Evolutionary conservation across 768 basidiomycete species (phyloP).

Genomic region (Antrodiella citrinella): DNA sequence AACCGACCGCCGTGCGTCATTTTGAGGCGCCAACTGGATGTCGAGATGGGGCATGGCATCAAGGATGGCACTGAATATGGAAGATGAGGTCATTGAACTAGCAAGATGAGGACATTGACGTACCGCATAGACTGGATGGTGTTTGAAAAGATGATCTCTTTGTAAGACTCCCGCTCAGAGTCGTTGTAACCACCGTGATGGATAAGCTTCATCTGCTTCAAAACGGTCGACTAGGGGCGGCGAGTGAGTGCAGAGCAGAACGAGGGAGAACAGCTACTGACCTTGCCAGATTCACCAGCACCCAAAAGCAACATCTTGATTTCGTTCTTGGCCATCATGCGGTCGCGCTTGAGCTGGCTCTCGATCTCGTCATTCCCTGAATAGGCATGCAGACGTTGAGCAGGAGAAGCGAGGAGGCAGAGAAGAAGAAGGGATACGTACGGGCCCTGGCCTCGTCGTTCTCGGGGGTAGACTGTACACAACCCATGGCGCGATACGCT

Average conservation of each 20-base stretch:
- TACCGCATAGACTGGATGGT: slow-evolving; percentile 94
- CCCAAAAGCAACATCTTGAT: slow-evolving; percentile 95
- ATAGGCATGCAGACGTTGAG: not conserved
- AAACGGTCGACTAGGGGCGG: slow-evolving; percentile 63
- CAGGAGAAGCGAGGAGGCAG: slow-evolving; percentile 1
- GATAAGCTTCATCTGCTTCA: slow-evolving; percentile 97
- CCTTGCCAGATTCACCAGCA: slow-evolving; percentile 96
- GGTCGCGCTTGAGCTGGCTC: slow-evolving; percentile 82
- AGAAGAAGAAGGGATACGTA: slow-evolving; percentile 31
- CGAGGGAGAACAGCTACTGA: slow-evolving; percentile 20
- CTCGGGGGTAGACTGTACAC: slow-evolving; percentile 58
- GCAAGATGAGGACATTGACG: slow-evolving; percentile 14
- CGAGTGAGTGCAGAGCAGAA: not conserved
- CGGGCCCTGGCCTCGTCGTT: slow-evolving; percentile 81
- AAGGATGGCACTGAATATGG: slow-evolving; percentile 60
- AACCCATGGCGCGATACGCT: slow-evolving; percentile 47
- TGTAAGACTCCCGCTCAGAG: slow-evolving; percentile 86
- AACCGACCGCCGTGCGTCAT: slow-evolving; percentile 56
- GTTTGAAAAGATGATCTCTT: slow-evolving; percentile 92
- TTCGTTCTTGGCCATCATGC: slow-evolving; percentile 85
- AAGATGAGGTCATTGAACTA: not conserved
- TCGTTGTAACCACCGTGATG: slow-evolving; percentile 87
- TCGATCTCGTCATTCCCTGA: slow-evolving; percentile 91
- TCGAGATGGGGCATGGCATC: slow-evolving; percentile 88
- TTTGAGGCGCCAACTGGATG: slow-evolving; percentile 59